Evolutionary conservation across 2,329 filamentous ascomycete genomes (phyloP), one percentile per base, ranked within the genome.

Genomic region (Pseudopyricularia javanii): DNA sequence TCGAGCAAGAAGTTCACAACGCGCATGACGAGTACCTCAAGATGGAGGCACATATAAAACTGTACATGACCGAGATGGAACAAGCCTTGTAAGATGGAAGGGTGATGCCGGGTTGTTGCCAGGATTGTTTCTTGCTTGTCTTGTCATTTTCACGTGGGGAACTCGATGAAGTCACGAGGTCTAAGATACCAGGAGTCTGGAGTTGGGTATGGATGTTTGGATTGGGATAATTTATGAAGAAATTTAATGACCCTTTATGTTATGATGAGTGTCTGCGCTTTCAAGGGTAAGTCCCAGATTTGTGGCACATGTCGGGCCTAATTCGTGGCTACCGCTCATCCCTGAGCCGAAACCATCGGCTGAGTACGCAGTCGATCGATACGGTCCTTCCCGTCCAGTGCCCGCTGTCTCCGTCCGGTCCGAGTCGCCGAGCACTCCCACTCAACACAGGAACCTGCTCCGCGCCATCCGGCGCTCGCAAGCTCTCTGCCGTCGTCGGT

Each of bases 21-120:
- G 90, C 93, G 1, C 83, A 95, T 61, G 91, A 95, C 59, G 89
- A 97, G 72, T 98, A 95, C 69, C 78, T 95, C 65, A 96, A 96
- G 80, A 86, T 98, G 82, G 91, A 97, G 68, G 85, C 89, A 35
- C 93, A 98, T 65, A 94, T 98, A 67, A 91, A 91, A 70, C 75
- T 97, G 57, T 98, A 98, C 73, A 95, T 98, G 64, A 95, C 88
- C 4, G 93, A 98, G 75, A 96, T 98, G 91, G 93, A 97, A 70
- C 91, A 96, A 70, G 85, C 84, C 54, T 80, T 93, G 59, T 73
- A 59, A 63, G 52, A 49, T 6, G 11, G 7, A 3, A 45, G 12
- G 14, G 4, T 6, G 11, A 9, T 45, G 8, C 24, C 7, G 9
- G 11, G 20, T 3, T 20, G 7, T 24, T 7, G 28, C 47, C 26